Percentiles rank a stretch among this genome's conserved stretches.
Conservation (phyloP, 495 filamentous ascomycete genomes). For the Neurospora sp. region DNA sequence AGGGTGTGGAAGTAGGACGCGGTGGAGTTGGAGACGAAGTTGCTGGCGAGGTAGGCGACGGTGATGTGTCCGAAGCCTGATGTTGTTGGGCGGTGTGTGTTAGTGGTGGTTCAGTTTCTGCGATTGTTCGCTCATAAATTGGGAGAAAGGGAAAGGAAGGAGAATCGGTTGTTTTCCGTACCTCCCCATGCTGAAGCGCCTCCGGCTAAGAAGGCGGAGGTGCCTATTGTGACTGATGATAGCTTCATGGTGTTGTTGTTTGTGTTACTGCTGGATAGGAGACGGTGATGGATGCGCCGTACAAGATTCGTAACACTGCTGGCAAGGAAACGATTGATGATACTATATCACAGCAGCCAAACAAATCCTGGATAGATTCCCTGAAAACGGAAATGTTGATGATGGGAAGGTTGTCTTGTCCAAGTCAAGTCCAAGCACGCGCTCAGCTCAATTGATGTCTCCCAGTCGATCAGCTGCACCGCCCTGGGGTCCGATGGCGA, state of each 20-base stretch:
- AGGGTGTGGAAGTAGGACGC: constrained; percentile 32
- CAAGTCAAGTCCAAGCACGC: not conserved
- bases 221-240: constrained; percentile 11
- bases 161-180: not conserved
- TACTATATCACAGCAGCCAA: not conserved
- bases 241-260: constrained; percentile 14
- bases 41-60: constrained; percentile 42
- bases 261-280: not conserved
- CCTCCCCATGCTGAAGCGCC: constrained; percentile 21
- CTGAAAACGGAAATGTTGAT: not conserved
- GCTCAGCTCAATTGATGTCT: not conserved
- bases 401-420: not conserved
- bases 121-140: not conserved
- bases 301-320: not conserved
- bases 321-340: not conserved
- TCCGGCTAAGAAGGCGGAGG: constrained; percentile 9
- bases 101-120: not conserved
- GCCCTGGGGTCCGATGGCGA: not conserved
- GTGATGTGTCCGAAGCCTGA: constrained; percentile 50
- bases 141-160: not conserved
- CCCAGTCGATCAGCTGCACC: not conserved
- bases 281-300: not conserved
- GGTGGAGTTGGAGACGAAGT: constrained; percentile 32
- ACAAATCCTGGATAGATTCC: not conserved
- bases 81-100: not conserved